Conservation (phyloP, 1,284 basidiomycete genomes). For the Gymnopus androsaceus region DNA sequence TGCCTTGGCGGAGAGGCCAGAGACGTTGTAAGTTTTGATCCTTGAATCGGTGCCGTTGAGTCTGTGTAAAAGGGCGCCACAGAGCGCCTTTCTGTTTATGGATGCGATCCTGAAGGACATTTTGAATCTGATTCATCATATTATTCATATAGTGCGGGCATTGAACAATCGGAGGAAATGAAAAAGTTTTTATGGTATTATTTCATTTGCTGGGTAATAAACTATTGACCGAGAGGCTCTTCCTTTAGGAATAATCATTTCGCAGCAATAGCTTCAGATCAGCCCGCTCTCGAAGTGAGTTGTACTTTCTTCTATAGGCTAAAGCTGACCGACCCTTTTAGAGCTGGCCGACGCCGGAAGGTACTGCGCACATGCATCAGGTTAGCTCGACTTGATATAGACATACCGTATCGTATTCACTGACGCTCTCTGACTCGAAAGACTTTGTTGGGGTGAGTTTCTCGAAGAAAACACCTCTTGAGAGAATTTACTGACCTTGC, state of each 20-base stretch:
- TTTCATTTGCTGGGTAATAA: neutral
- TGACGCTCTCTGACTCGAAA: conserved; percentile 26
- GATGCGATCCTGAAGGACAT: too few relatives aligned
- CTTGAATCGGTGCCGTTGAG: neutral
- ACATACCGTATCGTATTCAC: neutral
- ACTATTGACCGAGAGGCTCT: conserved; percentile 10
- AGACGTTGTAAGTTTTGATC: conserved; percentile 49
- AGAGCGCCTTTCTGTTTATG: too few relatives aligned
- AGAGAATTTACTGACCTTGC: neutral
- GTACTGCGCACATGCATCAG: conserved; percentile 55
- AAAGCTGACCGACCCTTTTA: conserved; percentile 25
- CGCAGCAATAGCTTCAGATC: conserved; percentile 72
- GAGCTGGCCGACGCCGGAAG: conserved; percentile 58
- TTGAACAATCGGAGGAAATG: conserved; percentile 73
- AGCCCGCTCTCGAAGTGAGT: conserved; percentile 68
- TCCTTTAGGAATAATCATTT: conserved; percentile 72
- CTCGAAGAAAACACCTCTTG: neutral
- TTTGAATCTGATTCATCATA: neutral
- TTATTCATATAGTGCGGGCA: conserved; percentile 50
- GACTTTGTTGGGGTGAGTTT: conserved; percentile 61
- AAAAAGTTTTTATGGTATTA: conserved; percentile 67
- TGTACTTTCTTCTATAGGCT: neutral
- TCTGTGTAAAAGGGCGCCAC: conserved; percentile 3
- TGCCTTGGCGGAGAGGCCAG: conserved; percentile 42
- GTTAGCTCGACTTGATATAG: conserved; percentile 32